Evolutionary conservation across 1,284 basidiomycete species (phyloP).

Genomic region (Microbotryomycetes sp.): DNA sequence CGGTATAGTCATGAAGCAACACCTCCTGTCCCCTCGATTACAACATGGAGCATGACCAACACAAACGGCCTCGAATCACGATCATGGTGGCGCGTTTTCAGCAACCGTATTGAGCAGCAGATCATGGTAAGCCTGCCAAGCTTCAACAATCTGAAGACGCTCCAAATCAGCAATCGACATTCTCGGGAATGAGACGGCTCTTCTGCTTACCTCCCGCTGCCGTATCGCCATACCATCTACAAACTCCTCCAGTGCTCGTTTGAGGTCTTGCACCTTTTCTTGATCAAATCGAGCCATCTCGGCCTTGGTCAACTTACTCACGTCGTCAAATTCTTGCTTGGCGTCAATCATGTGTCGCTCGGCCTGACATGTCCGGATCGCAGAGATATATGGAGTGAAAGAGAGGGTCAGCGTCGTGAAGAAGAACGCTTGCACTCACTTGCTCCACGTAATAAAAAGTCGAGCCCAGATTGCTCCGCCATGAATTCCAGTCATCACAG

Average conservation of each 20-base stretch:
- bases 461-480: no score
- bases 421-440: background rate
- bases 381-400: no score
- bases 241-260: slow-evolving; percentile 64
- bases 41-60: no score
- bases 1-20: no score
- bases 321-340: slow-evolving; percentile 79
- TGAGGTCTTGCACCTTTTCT: slow-evolving; percentile 86
- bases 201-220: slow-evolving; percentile 61
- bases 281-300: slow-evolving; percentile 92
- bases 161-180: background rate
- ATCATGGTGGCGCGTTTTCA: background rate
- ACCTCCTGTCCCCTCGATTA: no score
- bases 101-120: slow-evolving; percentile 13
- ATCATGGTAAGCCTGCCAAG: slow-evolving; percentile 26
- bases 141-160: slow-evolving; percentile 7
- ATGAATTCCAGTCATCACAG: background rate
- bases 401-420: no score
- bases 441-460: background rate
- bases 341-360: slow-evolving; percentile 74
- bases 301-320: slow-evolving; percentile 75
- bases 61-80: no score
- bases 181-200: background rate
- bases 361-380: no score
- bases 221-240: slow-evolving; percentile 71